Evolutionary conservation across 129 eudicot genomes (phyloP), one percentile per base, ranked within the genome.

Genomic region (Lactuca sativa): DNA sequence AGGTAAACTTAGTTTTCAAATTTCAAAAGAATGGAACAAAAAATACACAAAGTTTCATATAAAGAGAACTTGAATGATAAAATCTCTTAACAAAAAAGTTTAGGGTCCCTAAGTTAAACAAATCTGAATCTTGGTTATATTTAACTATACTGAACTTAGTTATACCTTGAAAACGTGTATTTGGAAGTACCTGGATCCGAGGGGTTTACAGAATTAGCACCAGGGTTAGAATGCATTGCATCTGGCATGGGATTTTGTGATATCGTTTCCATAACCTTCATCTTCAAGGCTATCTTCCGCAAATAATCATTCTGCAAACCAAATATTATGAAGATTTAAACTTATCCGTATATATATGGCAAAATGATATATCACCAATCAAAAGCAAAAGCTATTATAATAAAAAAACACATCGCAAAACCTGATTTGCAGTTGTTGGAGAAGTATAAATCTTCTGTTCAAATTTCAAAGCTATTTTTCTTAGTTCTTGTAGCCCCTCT

Each of bases 251-350:
- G 64, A 52, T 78, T 75, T 53, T 70, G 86, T 14, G 84, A 78
- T 44, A 68, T 82, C 32, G 86, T 56, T 74, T 87, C 90, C 84
- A 86, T 75, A 14, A 89, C 64, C 18, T 72, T 62, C 84, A 83
- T 72, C 80, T 83, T 86, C 63, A 78, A 54, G 60, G 93, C 83
- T 74, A 86, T 86, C 51, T 72, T 83, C 69, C 88, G 73, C 61
- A 86, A 66, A 73, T 86, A 86, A 78, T 83, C 89, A 25, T 73
- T 38, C 95, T 87, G 90, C 74, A 78, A 63, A 40, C 67, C 3
- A 62, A 43, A 9, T 33, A 4, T 36, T 32, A 36, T 40, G 14
- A 37, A 33, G 60, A 18, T 5, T 38, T 12, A 14, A 16, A 14
- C 9, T 21, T 36, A 59, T n/a, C n/a, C 33, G 21, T 25, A 25